Percentiles rank a stretch among this genome's conserved stretches.
Evolutionary conservation across 2,329 filamentous ascomycete genomes (phyloP).

Genomic region (Colletotrichum tabaci): DNA sequence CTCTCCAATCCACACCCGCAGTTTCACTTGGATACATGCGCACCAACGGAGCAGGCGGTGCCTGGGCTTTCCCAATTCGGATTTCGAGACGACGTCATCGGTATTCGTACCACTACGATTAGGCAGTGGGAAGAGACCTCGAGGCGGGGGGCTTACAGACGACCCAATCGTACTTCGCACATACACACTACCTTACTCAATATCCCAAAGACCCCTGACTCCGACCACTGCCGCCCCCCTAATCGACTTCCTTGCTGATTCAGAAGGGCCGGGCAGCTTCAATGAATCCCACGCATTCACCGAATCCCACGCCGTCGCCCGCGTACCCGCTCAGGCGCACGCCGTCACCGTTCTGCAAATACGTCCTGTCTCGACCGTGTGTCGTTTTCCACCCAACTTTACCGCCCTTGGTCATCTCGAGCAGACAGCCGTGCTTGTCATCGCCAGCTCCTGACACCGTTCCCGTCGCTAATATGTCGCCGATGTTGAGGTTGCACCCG

Average conservation of each 20-base stretch:
- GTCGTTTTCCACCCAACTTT: constrained; percentile 47
- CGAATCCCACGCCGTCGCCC: constrained; percentile 60
- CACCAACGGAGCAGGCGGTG: constrained; percentile 28
- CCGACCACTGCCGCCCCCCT: background rate
- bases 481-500: constrained; percentile 55
- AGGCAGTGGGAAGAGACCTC: constrained; percentile 9
- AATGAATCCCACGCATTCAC: constrained; percentile 52
- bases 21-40: constrained; percentile 29
- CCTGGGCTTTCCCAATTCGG: constrained; percentile 8
- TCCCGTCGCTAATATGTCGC: constrained; percentile 59
- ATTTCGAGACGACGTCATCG: constrained; percentile 13
- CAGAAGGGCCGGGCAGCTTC: constrained; percentile 30
- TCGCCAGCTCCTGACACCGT: constrained; percentile 56
- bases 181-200: background rate
- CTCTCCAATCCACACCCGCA: background rate
- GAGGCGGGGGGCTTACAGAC: constrained; percentile 16
- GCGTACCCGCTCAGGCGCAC: constrained; percentile 55
- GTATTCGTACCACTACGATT: background rate
- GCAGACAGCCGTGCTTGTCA: constrained; percentile 56
- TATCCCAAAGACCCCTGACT: background rate
- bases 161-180: background rate
- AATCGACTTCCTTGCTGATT: constrained; percentile 16
- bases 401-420: constrained; percentile 57
- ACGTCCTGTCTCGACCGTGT: constrained; percentile 52
- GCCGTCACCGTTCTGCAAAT: constrained; percentile 58